Conservation (phyloP, 1,284 basidiomycete species). For the Sporisorium iseilematis-ciliati region DNA sequence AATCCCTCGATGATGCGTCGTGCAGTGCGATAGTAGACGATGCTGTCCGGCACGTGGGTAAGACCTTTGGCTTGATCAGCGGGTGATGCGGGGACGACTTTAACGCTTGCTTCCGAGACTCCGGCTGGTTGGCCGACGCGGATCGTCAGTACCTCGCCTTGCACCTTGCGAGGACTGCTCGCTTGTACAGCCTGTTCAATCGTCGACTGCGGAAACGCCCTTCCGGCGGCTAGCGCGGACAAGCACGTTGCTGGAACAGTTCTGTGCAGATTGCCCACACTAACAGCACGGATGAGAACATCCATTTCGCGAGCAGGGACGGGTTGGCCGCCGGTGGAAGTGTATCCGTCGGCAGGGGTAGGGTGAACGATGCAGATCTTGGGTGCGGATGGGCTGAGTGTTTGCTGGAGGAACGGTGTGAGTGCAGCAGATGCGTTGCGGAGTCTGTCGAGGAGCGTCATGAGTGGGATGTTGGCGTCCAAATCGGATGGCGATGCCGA, state of each 20-base stretch:
- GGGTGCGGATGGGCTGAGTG: conserved; percentile 58
- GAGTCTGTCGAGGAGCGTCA: conserved; percentile 50
- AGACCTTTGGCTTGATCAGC: conserved; percentile 6
- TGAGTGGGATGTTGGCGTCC: conserved; percentile 50
- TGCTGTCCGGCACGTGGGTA: conserved; percentile 27
- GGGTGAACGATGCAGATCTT: conserved; percentile 67
- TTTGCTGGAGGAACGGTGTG: conserved; percentile 29
- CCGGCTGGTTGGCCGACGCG: conserved; percentile 67
- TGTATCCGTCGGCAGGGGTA: conserved; percentile 33
- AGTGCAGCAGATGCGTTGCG: conserved; percentile 44
- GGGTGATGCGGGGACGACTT: conserved; percentile 7
- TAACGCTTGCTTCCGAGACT: conserved; percentile 53
- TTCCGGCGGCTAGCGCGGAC: conserved; percentile 54
- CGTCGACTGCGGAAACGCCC: conserved; percentile 45
- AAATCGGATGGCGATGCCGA: conserved; percentile 35
- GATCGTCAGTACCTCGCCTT: conserved; percentile 33
- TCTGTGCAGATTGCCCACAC: conserved; percentile 63
- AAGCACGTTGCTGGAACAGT: conserved; percentile 65
- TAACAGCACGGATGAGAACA: conserved; percentile 59
- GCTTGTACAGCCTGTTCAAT: conserved; percentile 37
- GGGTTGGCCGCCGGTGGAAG: conserved; percentile 44
- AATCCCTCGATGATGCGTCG: conserved; percentile 59
- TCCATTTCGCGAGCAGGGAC: conserved; percentile 47
- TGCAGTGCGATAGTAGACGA: conserved; percentile 61
- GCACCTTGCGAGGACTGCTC: neutral